Percentiles rank a stretch among this genome's conserved stretches.
phyloP scores from a whole-genome alignment of 2,329 filamentous ascomycete genomes.

The Talaromyces albobiverticillius region DNA sequence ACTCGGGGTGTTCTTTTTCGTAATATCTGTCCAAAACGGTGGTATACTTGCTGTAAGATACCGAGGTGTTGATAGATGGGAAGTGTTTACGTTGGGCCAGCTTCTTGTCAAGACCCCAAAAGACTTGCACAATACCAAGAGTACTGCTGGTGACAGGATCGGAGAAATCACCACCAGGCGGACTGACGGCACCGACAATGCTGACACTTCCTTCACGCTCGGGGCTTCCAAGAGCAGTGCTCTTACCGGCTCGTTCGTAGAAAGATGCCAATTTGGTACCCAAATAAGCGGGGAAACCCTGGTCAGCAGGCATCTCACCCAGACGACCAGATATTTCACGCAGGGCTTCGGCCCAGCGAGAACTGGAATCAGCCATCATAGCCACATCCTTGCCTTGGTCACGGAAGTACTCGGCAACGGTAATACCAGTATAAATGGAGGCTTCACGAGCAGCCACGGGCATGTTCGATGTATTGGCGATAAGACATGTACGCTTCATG shows the following conservation, averaged over 20 bases:
- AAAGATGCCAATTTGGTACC: slow-evolving; percentile 96
- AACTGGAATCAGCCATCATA: slow-evolving; percentile 98
- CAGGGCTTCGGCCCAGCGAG: slow-evolving; percentile 96
- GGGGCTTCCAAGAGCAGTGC: slow-evolving; percentile 80
- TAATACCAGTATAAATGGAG: slow-evolving; percentile 97
- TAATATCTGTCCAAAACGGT: slow-evolving; percentile 87
- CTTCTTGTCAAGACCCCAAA: slow-evolving; percentile 99
- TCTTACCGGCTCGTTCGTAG: slow-evolving; percentile 95
- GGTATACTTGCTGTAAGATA: slow-evolving; percentile 97
- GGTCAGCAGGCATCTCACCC: slow-evolving; percentile 99
- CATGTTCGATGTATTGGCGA: slow-evolving; percentile 99
- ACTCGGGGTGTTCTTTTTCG: slow-evolving; percentile 88
- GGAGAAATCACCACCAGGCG: slow-evolving; percentile 97
- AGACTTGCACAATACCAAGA: slow-evolving; percentile 96
- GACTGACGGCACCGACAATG: slow-evolving; percentile 95
- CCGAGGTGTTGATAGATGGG: slow-evolving; percentile 92
- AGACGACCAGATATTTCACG: slow-evolving; percentile 98
- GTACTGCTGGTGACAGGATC: slow-evolving; percentile 94
- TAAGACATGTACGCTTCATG: slow-evolving; percentile 99
- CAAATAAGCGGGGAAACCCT: slow-evolving; percentile 98
- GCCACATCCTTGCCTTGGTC: slow-evolving; percentile 96
- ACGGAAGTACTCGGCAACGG: slow-evolving; percentile 92
- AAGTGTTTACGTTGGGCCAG: slow-evolving; percentile 98
- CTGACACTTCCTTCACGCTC: slow-evolving; percentile 89
- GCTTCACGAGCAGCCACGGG: slow-evolving; percentile 96